Evolutionary conservation across 768 basidiomycete species (phyloP), one percentile per base, ranked within the genome.

Genomic region (Leccinum pellstonianum): DNA sequence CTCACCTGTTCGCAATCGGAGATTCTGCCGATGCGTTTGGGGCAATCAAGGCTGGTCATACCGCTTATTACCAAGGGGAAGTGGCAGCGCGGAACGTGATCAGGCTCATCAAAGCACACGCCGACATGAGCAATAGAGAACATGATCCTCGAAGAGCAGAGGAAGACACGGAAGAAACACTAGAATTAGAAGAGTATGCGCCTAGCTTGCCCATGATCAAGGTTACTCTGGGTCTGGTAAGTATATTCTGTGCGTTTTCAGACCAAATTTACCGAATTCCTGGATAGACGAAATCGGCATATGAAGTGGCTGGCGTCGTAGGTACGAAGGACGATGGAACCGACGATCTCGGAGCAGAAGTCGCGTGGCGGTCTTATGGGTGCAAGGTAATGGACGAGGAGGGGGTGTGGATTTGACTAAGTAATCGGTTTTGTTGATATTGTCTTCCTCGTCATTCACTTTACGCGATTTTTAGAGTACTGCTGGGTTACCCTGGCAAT

Each of bases 21-120:
- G 86, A 88, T 56, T 78, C 80, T 1, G 86, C 85, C 1, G 84
- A 87, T 67, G 84, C 84, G 5, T 86, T 85, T 59, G 85, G 85
- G 6, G 86, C 85, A 0, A 79, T 83, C 23, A 79, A 82, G 23
- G 85, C 86, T 12, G 86, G 84, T 0, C 81, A 85, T 61, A 84
- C 75, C 33, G 82, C 84, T 2, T 81, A 82, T 64, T 76, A 73
- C 38, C 84, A 85, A 75, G 79, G 60, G 68, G 70, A 80, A 54
- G 70, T 85, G 11, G 85, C 85, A 0, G 84, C 82, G 29, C 65
- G 76, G n/a, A 87, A 87, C 58, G 73, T 87, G 29, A 50, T 84
- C 6, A 69, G 65, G 52, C 79, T 86, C 14, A 75, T 86, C 12
- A 55, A 66, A 55, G 23, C 69, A 17, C 12, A n/a, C 5, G 17